Base-by-base conservation (phyloP, 2,329 filamentous ascomycete species). In the Neonectria punicea region DNA sequence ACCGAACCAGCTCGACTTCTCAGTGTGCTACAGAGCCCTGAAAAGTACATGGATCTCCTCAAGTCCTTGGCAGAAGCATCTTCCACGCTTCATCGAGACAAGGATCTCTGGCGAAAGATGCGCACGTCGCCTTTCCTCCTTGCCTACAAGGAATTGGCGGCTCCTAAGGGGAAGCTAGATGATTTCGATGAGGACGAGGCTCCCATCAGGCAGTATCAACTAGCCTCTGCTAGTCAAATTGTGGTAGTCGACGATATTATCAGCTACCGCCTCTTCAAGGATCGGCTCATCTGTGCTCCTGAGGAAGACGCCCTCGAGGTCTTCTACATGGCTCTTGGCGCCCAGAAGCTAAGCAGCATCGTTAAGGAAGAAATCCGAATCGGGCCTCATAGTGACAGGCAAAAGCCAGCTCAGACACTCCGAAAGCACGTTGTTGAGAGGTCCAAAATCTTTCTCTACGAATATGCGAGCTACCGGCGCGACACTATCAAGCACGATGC, bases 221-320 rank as follows among this genome's bases (percentile, higher is more conserved):
- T 99, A 41, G 90, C 91, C 1, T 83, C 87, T 36, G 90, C 94
- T 1, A 84, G 82, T 54, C 85, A 92, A 58, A 92, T 96, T 71
- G 90, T 96, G 46, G 87, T 97, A 60, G 83, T 94, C 11, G 93
- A 97, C 75, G 95, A 98, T 73, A 94, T 96, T 72, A 92, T 93
- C 73, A 94, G 92, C 74, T 97, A 95, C 77, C 90, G 91, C 36
- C 84, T 96, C 1, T 99, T 99, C 84, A 95, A 94, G 75, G 89
- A 93, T 57, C 88, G 89, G 67, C 84, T 99, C 32, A 86, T 97
- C 30, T 94, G 92, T 66, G 94, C 94, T 0, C 97, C 96, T 0
- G 93, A 97, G 77, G 96, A 99, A 75, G 96, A 98, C 67, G 77
- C 81, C 0, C 83, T 99, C 1, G 96, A 99, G 76, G 86, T 87